Percentiles rank a stretch among this genome's conserved stretches.
Evolutionary conservation across 164 flowering plant genomes (phyloP).

Genomic region (Chimonanthus salicifolius): DNA sequence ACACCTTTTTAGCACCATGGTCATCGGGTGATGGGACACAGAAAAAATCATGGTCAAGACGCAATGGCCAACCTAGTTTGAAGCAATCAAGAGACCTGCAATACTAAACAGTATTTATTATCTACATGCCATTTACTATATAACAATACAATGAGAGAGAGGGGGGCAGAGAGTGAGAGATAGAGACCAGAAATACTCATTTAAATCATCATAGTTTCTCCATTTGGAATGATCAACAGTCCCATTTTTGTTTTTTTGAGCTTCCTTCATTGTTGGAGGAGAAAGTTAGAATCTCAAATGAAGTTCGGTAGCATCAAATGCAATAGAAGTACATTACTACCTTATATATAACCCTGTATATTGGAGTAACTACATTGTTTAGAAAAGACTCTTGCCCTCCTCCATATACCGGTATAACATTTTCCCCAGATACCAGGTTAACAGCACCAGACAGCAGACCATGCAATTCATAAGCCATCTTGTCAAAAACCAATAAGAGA

Average conservation of each 20-base stretch:
- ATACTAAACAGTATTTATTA: slow-evolving; percentile 6
- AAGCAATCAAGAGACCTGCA: slow-evolving; percentile 66
- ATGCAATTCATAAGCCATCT: slow-evolving; percentile 83
- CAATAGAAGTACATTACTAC: slow-evolving; percentile 27
- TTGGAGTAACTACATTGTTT: slow-evolving; percentile 63
- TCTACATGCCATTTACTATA: not conserved
- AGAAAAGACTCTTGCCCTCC: slow-evolving; percentile 74
- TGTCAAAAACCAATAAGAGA: not conserved
- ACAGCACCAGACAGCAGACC: slow-evolving; percentile 58
- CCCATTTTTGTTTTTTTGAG: slow-evolving; percentile 63
- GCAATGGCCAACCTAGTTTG: slow-evolving; percentile 70
- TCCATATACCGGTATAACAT: slow-evolving; percentile 60
- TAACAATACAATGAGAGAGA: slow-evolving; percentile 1
- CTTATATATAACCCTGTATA: slow-evolving; percentile 70
- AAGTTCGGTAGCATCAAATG: slow-evolving; percentile 1
- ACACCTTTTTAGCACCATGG: slow-evolving; percentile 9
- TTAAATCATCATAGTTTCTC: slow-evolving; percentile 98
- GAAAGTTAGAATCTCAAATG: slow-evolving; percentile 17
- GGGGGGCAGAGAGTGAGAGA: not conserved
- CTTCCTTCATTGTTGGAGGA: slow-evolving; percentile 54
- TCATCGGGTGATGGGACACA: slow-evolving; percentile 19
- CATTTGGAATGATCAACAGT: slow-evolving; percentile 79
- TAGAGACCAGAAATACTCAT: slow-evolving; percentile 88
- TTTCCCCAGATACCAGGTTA: slow-evolving; percentile 50
- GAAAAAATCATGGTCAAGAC: slow-evolving; percentile 48